phyloP scores from a whole-genome alignment of 2,329 filamentous ascomycete genomes.

The Clonostachys solani region DNA sequence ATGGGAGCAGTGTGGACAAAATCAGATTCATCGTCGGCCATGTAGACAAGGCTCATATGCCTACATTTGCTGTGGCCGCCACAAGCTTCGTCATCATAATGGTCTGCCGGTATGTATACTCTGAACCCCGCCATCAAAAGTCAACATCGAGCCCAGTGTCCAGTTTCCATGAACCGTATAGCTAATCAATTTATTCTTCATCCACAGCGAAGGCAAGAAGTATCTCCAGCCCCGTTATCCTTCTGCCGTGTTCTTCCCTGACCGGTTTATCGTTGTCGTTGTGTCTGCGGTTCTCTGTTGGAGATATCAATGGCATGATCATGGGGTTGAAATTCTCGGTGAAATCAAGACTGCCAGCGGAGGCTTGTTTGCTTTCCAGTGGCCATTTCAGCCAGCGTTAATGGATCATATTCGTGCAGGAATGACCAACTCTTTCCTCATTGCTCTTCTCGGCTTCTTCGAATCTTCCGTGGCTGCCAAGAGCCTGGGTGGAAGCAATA shows the following conservation, averaged over 20 bases:
- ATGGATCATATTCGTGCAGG: conserved; percentile 81
- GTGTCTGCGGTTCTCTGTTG: conserved; percentile 78
- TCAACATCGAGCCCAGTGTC: too few species aligned
- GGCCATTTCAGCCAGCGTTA: conserved; percentile 74
- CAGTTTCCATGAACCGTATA: too few species aligned
- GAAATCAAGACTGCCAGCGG: conserved; percentile 71
- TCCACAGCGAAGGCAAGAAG: conserved; percentile 48
- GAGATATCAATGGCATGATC: conserved; percentile 69
- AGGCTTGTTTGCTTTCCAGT: conserved; percentile 74
- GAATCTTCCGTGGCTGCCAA: conserved; percentile 96
- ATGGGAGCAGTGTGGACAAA: conserved; percentile 86
- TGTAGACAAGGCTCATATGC: conserved; percentile 58
- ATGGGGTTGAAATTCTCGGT: conserved; percentile 81
- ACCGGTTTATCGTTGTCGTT: conserved; percentile 86
- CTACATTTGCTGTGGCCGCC: conserved; percentile 74
- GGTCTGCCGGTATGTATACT: conserved; percentile 65
- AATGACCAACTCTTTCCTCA: conserved; percentile 88
- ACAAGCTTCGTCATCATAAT: conserved; percentile 85
- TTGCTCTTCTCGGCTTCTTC: conserved; percentile 95
- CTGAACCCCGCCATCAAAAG: background rate
- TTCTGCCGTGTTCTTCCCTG: conserved; percentile 81
- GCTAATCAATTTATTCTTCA: too few species aligned
- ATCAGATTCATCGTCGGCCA: conserved; percentile 73
- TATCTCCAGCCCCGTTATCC: conserved; percentile 75
- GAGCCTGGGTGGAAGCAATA: conserved; percentile 67